Conservation (phyloP, 306 rosid genomes). For the Chamaecrista fasciculata region DNA sequence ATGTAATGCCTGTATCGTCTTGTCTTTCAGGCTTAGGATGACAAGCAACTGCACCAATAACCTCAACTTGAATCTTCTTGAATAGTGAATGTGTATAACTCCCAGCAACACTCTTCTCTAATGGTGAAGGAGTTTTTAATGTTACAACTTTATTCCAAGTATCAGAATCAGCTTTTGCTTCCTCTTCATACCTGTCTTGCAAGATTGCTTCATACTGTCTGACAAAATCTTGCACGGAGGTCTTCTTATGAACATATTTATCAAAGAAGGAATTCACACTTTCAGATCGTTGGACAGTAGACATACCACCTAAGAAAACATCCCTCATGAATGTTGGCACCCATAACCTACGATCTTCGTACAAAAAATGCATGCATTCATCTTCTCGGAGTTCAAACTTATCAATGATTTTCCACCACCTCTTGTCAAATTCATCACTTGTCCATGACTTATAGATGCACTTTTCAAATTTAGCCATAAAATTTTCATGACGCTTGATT, state of each 20-base stretch:
- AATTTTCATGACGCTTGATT: conserved; percentile 67
- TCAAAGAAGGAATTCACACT: conserved; percentile 91
- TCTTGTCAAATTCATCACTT: conserved; percentile 79
- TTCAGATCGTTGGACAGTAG: conserved; percentile 80
- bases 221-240: conserved; percentile 79
- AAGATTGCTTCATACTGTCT: conserved; percentile 78
- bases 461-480: conserved; percentile 82
- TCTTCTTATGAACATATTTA: conserved; percentile 91
- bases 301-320: conserved; percentile 84
- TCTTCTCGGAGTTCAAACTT: conserved; percentile 78
- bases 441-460: conserved; percentile 83
- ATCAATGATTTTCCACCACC: conserved; percentile 78
- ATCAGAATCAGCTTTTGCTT: conserved; percentile 97
- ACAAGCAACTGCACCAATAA: conserved; percentile 92
- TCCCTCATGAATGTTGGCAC: conserved; percentile 78
- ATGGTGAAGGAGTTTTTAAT: conserved; percentile 85
- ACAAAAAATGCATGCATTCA: conserved; percentile 69
- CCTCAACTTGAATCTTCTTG: conserved; percentile 93
- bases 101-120: conserved; percentile 89
- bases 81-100: conserved; percentile 77
- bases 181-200: conserved; percentile 98
- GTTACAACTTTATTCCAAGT: conserved; percentile 81
- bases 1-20: conserved; percentile 56
- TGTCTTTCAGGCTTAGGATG: conserved; percentile 79
- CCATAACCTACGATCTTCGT: conserved; percentile 85